A percentile compares a stretch with the other conserved stretches of the same genome.
Conservation (phyloP, 768 basidiomycete genomes). For the Aureoboletus auriporus region DNA sequence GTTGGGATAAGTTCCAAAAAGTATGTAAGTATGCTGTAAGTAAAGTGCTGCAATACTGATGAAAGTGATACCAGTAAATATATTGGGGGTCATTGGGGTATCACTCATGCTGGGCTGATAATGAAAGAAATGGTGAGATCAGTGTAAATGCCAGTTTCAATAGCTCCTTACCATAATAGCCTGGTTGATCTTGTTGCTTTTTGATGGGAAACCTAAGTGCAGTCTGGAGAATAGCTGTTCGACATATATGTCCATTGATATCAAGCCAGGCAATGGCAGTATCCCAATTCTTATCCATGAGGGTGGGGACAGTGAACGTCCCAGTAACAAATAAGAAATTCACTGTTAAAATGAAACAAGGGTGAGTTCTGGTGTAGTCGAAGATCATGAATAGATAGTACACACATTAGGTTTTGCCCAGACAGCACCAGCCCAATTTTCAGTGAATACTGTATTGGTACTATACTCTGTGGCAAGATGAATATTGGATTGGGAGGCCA, state of each 20-base stretch:
- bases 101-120: constrained; percentile 6
- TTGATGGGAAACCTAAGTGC: background rate
- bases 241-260: constrained; percentile 3
- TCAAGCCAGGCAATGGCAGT: constrained; percentile 5
- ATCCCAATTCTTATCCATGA: background rate
- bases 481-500: no score
- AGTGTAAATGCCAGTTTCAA: background rate
- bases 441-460: background rate
- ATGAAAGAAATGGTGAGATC: background rate
- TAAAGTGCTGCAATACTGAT: background rate
- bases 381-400: background rate
- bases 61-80: background rate
- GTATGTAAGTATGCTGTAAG: background rate
- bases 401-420: background rate
- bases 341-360: background rate
- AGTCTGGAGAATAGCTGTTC: constrained; percentile 1
- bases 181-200: no score
- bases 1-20: background rate
- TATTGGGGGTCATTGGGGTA: background rate
- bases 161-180: background rate
- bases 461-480: no score
- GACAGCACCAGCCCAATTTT: constrained; percentile 3
- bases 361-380: background rate
- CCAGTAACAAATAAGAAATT: constrained; percentile 2
- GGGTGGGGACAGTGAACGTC: constrained; percentile 2